Evolutionary conservation across 805 yeast species (phyloP), one percentile per base, ranked within the genome.

Genomic region (Hanseniaspora nectarophila): DNA sequence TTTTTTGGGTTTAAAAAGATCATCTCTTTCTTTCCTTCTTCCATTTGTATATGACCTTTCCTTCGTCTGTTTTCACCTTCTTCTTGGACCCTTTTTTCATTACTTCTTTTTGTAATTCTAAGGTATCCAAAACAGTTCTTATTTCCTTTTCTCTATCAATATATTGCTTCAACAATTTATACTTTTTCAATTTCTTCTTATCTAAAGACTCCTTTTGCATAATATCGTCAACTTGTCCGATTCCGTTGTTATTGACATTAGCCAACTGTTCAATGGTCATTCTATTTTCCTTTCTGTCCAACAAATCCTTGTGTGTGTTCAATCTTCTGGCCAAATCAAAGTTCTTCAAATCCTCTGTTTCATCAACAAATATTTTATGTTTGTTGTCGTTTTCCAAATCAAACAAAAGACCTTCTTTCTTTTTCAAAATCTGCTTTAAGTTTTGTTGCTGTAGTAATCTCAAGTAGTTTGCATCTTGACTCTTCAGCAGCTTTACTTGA

Each of bases 21-120:
- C 59, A 71, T 56, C 73, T 69, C 67, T 83, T 85, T 63, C 94
- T 75, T 62, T 78, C 79, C 59, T 77, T 82, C 64, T 82, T 85
- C 95, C 97, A 90, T 69, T 86, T 86, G 70, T 77, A 92, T 2
- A 74, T 72, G 0, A 77, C 76, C 53, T 76, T 75, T 4, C 97
- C 97, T 32, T 77, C 74, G 15, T 73, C 69, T 53, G 74, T 82
- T 2, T 74, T 71, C 5, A 82, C 65, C 70, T 88, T 88, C 74
- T 82, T 84, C 69, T 85, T 85, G 55, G 80, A 78, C 0, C 97
- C 97, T 58, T 81, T 83, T 65, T 86, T 86, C 95, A 90, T 87
- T 52, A 88, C 74, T 62, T 89, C 95, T 56, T 84, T 78, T 60
- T 88, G 94, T 53, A 77, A 60, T 53, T 83, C 85, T 79, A 89